Evolutionary conservation across 768 basidiomycete species (phyloP).

Genomic region (Pholiota microspora): DNA sequence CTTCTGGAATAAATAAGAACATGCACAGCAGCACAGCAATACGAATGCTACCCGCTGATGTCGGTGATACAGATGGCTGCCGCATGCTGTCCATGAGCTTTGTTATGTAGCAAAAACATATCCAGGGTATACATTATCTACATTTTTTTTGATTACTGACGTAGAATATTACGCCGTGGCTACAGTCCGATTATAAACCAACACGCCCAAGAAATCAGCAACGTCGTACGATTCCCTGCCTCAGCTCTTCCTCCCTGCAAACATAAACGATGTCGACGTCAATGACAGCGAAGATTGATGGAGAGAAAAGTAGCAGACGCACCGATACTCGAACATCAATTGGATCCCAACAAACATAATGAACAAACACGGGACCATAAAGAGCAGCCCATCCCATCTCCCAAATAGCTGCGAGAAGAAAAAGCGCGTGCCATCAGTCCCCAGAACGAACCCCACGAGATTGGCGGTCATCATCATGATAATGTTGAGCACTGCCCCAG

Average conservation of each 20-base stretch:
- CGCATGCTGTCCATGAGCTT: too few relatives aligned
- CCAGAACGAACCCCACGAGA: constrained; percentile 92
- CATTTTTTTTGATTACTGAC: not conserved
- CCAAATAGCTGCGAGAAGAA: constrained; percentile 62
- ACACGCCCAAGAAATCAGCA: constrained; percentile 7
- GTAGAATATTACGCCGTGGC: not conserved
- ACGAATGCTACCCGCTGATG: not conserved
- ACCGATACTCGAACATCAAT: constrained; percentile 97
- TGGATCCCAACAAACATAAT: constrained; percentile 83
- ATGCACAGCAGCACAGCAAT: not conserved
- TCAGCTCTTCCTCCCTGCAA: constrained; percentile 68
- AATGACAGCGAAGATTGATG: not conserved
- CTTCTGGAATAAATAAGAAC: not conserved
- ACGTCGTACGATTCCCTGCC: constrained; percentile 30
- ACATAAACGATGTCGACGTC: constrained; percentile 3
- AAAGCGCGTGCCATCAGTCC: constrained; percentile 73
- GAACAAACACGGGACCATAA: constrained; percentile 55
- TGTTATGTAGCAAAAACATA: not conserved
- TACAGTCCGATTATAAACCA: not conserved
- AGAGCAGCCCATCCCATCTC: constrained; percentile 64
- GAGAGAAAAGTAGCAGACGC: constrained; percentile 22
- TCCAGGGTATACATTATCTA: not conserved
- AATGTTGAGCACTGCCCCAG: constrained; percentile 82
- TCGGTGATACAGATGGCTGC: not conserved
- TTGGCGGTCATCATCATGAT: constrained; percentile 91